Base-by-base conservation (phyloP, 345 rosid genomes). In the Leavenworthia alabamica region DNA sequence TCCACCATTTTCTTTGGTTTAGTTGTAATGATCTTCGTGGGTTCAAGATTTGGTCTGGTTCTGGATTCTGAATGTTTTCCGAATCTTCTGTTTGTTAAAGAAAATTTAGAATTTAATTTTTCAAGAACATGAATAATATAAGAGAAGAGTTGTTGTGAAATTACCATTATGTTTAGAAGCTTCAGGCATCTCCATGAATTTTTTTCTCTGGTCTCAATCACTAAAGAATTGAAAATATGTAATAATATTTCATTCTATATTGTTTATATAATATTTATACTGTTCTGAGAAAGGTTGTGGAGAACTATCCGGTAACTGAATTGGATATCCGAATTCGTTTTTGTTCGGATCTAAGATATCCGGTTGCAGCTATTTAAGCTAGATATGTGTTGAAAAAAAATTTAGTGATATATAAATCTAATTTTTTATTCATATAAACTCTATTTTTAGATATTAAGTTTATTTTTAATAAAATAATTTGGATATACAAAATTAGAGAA, bases 11-110 rank as follows among this genome's bases (percentile, higher is more conserved):
- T 4, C 22, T 52, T 32, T 52, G 57, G 6, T 17, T 11, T 31
- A 31, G 41, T 16, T 52, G 8, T 16, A 52, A 52, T 7, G 15
- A 52, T 52, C 57, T 32, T 52, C 50, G 62, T 39, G 33, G 57
- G 27, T 28, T 62, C 57, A 45, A 61, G 62, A 45, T 35, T 29
- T 36, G 53, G 46, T 69, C 68, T 44, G 68, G 50, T 61, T 61
- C 73, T 45, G 55, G 67, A 54, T 52, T 54, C 47, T 23, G 53
- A 14, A 31, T 16, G 0, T 66, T 32, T 40, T 26, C 60, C 42
- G 60, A 33, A 60, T 51, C 73, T 50, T 22, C 72, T 59, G 31
- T 8, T 43, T 23, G 3, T 40, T 57, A 32, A 8, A 32, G 4
- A n/a, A 44, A 45, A 12, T 2, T 31, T 20, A 9, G 11, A 60